Base-by-base conservation (phyloP, 2,329 filamentous ascomycete species). In the Beauveria rudraprayagi region DNA sequence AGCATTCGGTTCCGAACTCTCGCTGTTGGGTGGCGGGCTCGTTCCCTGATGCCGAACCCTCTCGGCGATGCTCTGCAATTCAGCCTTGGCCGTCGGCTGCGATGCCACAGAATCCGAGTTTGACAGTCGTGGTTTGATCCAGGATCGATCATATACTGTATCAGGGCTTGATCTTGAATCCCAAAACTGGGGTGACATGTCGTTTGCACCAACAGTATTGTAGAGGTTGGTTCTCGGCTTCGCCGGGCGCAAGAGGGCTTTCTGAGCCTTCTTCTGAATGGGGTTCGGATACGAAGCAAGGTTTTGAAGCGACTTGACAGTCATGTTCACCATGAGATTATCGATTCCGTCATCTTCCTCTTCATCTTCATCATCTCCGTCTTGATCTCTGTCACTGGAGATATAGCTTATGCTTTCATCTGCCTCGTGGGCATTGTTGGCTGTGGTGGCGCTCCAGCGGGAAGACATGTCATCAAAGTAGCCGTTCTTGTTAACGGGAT, bases 261-360 rank as follows among this genome's bases (percentile, higher is more conserved):
- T 78, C 70, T 78, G 79, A 62, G 82, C 82, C 47, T 70, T 72
- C 69, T 78, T 78, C 68, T 83, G 82, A 67, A 74, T 78, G 8
- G 80, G 81, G 64, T 84, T 84, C 5, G 77, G 74, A 65, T 83
- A 84, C 1, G 81, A 83, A 17, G 81, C 81, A 65, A 84, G 68
- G 65, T 79, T 83, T 44, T 78, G 77, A 24, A 83, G 73, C 34
- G 75, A 78, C 66, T 82, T 81, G 66, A 78, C 74, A 14, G 74
- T 71, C 63, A 76, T 72, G 51, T 70, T 76, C 62, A 73, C 70
- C 55, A 77, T 67, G 1, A 72, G 67, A 22, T 66, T 63, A 22
- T 72, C 69, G 58, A 68, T 68, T 7, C 62, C 63, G 34, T 65
- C 62, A 10, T 72, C 70, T 30, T 67, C 68, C 7, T 70, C 71